Percentiles rank a stretch among this genome's conserved stretches.
Conservation (phyloP, 2,329 filamentous ascomycete genomes). For the Pseudogymnoascus verrucosus region DNA sequence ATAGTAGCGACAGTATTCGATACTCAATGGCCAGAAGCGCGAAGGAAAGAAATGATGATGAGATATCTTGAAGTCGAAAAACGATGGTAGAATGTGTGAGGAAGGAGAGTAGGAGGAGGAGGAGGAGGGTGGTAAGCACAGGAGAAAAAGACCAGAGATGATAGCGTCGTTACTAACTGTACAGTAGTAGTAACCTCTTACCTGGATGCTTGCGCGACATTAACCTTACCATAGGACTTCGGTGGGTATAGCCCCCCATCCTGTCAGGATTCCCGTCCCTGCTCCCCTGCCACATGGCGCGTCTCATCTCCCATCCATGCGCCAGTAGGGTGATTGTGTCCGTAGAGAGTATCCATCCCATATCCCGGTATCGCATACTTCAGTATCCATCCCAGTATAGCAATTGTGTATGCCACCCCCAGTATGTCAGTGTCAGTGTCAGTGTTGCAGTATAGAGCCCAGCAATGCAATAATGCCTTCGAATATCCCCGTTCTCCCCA, state of each 20-base stretch:
- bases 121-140: background rate
- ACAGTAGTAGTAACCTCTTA: background rate
- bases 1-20: background rate
- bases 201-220: background rate
- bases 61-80: background rate
- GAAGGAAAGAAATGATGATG: background rate
- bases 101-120: background rate
- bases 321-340: background rate
- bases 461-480: no score
- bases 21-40: no score
- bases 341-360: background rate
- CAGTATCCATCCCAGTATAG: no score
- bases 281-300: conserved; percentile 5
- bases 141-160: background rate
- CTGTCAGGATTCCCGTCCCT: background rate
- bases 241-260: no score
- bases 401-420: background rate
- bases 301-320: conserved; percentile 6
- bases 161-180: background rate
- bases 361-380: background rate
- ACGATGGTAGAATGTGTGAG: background rate
- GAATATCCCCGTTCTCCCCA: background rate
- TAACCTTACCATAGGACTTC: background rate
- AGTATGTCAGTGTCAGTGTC: background rate
- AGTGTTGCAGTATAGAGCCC: background rate